A percentile compares a stretch with the other conserved stretches of the same genome.
Evolutionary conservation across 805 yeast species (phyloP).

Genomic region (Wickerhamomyces canadensis): DNA sequence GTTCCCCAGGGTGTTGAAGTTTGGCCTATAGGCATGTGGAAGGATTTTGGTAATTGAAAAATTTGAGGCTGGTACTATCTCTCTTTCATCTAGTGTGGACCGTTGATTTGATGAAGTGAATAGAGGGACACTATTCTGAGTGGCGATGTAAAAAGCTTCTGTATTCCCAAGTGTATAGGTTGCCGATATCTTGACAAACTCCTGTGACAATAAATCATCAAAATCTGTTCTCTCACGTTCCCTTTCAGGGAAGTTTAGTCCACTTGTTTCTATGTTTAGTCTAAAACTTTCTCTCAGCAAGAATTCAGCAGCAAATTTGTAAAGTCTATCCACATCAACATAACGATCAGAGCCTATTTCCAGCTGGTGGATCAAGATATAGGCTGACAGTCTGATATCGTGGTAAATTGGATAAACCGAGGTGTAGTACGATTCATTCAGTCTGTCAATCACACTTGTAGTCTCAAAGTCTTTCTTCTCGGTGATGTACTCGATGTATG

Average conservation of each 20-base stretch:
- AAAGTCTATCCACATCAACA: constrained; percentile 53
- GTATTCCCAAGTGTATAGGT: constrained; percentile 46
- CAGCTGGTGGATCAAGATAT: constrained; percentile 39
- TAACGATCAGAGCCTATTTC: constrained; percentile 47
- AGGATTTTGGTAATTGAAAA: constrained; percentile 63
- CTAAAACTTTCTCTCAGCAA: constrained; percentile 56
- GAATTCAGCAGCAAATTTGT: constrained; percentile 55
- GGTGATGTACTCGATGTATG: constrained; percentile 1
- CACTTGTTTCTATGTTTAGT: constrained; percentile 28
- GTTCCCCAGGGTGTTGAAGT: constrained; percentile 26
- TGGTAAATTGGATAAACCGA: constrained; percentile 53
- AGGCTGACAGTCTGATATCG: constrained; percentile 56
- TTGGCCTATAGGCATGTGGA: constrained; percentile 37
- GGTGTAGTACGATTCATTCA: constrained; percentile 33
- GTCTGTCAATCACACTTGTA: constrained; percentile 40
- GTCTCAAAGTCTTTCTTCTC: constrained; percentile 9
- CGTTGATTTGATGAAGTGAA: constrained; percentile 69
- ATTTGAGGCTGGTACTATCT: constrained; percentile 60
- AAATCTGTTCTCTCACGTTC: constrained; percentile 21
- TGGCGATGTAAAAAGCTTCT: constrained; percentile 59
- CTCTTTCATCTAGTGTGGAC: constrained; percentile 73
- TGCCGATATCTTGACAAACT: constrained; percentile 54
- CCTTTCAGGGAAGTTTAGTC: constrained; percentile 8
- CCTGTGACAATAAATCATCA: constrained; percentile 40
- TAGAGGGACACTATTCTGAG: constrained; percentile 65